Conservation (phyloP, 352 stramenopile genomes). For the Paralagenidium karlingii region DNA sequence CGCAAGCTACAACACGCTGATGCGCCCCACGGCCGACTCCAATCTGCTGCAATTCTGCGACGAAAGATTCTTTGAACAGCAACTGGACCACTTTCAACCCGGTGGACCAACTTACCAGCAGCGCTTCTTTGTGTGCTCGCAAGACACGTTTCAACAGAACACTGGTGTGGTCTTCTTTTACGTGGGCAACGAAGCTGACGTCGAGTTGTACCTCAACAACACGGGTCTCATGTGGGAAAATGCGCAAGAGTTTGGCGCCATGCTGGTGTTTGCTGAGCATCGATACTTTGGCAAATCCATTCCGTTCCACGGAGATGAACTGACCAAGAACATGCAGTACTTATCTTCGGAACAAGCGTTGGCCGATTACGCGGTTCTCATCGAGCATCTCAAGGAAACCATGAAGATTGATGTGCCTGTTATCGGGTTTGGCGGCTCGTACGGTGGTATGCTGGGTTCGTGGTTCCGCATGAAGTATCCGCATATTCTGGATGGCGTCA, state of each 20-base stretch:
- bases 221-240: conserved; percentile 96
- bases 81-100: conserved; percentile 62
- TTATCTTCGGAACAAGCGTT: conserved; percentile 81
- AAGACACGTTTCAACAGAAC: conserved; percentile 42
- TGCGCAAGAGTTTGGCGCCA: conserved; percentile 77
- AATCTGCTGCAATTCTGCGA: conserved; percentile 48
- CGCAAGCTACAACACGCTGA: too few species aligned
- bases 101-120: conserved; percentile 55
- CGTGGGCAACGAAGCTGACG: conserved; percentile 91
- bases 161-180: conserved; percentile 86
- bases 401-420: conserved; percentile 70
- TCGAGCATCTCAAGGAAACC: conserved; percentile 31
- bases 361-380: conserved; percentile 72
- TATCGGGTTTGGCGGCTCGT: conserved; percentile 87
- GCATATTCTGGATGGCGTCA: conserved; percentile 73
- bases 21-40: too few species aligned
- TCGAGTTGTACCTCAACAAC: conserved; percentile 93
- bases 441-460: conserved; percentile 88
- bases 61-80: conserved; percentile 60
- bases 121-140: conserved; percentile 81
- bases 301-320: conserved; percentile 42
- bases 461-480: conserved; percentile 92
- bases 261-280: conserved; percentile 95
- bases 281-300: conserved; percentile 92
- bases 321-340: conserved; percentile 52